Base-by-base conservation (phyloP, 73 alveolate genomes). In the Tetrahymena malaccensis region DNA sequence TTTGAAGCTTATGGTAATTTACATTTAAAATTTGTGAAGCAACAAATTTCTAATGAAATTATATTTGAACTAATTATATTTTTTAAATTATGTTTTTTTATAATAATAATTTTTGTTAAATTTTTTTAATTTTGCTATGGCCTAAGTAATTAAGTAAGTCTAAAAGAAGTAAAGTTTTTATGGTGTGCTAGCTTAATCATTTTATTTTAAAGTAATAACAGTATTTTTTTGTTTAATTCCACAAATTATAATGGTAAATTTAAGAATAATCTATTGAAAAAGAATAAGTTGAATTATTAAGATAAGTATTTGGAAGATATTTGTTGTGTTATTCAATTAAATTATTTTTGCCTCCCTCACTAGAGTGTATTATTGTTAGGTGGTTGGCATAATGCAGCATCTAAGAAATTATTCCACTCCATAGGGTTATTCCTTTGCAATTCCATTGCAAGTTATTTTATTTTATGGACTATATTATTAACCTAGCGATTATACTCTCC, bases 371-470 rank as follows among this genome's bases (percentile, higher is more conserved):
- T 70, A 70, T 70, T 70, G 11, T n/a, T 70, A 6, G 89, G 89
- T 1, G 89, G 89, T 11, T 70, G 17, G 89, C 89, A 70, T 8
- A 70, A 31, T 84, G 97, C 97, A 89, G 97, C 98, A 85, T 97
- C 98, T 95, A 97, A 85, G 95, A 97, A 97, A 37, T 94, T 96
- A 55, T 97, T 97, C 99, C 99, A 97, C 85, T 97, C 99, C 31
- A 96, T 96, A 27, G 99, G 98, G 84, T 97, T 96, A 57, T 96
- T 94, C 38, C 99, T 96, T 93, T 96, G 97, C 33, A 97, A 93
- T 85, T 95, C 98, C 96, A 97, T 97, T 44, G 98, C 97, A 85
- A 97, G 85, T 25, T 96, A 85, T 95, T 84, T 97, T 40, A 96
- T 97, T 43, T 95, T 94, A 84, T 96, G 93, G 85, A 93, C 70